Percentiles rank a stretch among this genome's conserved stretches.
Evolutionary conservation across 495 filamentous ascomycete species (phyloP).

Genomic region (Copromyces sp.): DNA sequence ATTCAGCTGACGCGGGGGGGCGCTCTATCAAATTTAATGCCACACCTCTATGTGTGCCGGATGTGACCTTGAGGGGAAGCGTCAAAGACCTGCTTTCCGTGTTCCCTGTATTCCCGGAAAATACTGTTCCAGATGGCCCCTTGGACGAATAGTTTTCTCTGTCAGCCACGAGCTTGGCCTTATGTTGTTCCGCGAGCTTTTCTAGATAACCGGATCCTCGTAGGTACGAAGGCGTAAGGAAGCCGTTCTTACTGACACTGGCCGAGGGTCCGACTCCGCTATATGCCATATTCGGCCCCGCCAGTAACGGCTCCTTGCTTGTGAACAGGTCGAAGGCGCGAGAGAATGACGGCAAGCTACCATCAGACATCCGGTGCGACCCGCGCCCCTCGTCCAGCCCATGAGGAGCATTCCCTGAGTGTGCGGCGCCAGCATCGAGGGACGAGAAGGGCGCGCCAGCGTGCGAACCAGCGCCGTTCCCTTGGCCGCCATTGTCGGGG

Average conservation of each 20-base stretch:
- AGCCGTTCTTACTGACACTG: slow-evolving; percentile 25
- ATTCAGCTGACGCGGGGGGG: not conserved
- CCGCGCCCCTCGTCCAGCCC: slow-evolving; percentile 25
- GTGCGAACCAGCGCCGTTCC: slow-evolving; percentile 30
- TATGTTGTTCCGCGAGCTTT: slow-evolving; percentile 58
- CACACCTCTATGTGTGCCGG: slow-evolving; percentile 54
- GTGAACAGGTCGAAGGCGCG: slow-evolving; percentile 48
- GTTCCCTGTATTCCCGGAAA: not conserved
- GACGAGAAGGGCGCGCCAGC: slow-evolving; percentile 10
- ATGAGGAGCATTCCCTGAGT: slow-evolving; percentile 14
- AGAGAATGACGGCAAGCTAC: slow-evolving; percentile 45
- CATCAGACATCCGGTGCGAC: slow-evolving; percentile 1
- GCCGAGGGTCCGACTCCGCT: slow-evolving; percentile 11
- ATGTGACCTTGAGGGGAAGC: slow-evolving; percentile 35
- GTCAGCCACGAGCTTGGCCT: slow-evolving; percentile 40
- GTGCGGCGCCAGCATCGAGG: slow-evolving; percentile 12
- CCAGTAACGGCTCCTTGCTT: slow-evolving; percentile 19
- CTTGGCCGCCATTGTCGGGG: slow-evolving; percentile 26
- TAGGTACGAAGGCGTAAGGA: slow-evolving; percentile 78
- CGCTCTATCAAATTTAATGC: not conserved
- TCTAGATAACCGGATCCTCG: slow-evolving; percentile 65
- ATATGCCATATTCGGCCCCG: slow-evolving; percentile 9
- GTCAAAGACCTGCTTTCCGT: not conserved
- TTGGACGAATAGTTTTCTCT: slow-evolving; percentile 40
- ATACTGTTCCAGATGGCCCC: slow-evolving; percentile 17